Base-by-base conservation (phyloP, 305 asterid species). In the Salvia sclarea region DNA sequence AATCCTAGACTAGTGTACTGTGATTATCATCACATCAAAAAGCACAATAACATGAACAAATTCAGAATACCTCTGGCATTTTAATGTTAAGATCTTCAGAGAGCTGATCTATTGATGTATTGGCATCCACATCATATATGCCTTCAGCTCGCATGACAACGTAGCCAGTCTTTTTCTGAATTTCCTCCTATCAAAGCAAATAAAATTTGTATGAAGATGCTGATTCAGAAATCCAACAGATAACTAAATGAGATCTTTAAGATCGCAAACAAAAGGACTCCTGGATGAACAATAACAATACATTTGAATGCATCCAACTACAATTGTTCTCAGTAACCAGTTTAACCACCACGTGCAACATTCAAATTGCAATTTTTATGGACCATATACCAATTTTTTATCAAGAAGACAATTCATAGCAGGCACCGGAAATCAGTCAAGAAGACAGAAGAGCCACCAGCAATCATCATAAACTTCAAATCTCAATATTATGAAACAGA, bases 131-230 rank as follows among this genome's bases (percentile, higher is more conserved):
- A 52, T 94, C 99, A 64, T 85, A 94, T 57, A 85, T 84, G 76
- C 99, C 99, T 68, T 89, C 92, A 66, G 97, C 98, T 57, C 99
- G 92, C 98, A 94, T 91, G 73, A 94, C 97, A 56, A 94, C 70
- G 43, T 94, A 91, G 7, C 99, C 99, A 68, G 99, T 94, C 82
- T 94, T 91, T 73, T 94, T 94, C 89, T 91, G 93, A 68, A 94
- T 94, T 85, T 94, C 99, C 81, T 94, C 99, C 99, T 94, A 87
- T 52, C 72, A 72, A 60, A 8, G 52, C 64, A 74, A 74, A 66
- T 28, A 64, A n/a, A 75, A 60, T 54, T 21, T 28, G n/a, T 4
- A 13, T 45, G 4, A 61, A 38, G 47, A 22, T 18, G 28, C 40
- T 43, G 7, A 25, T 52, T 64, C 24, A 47, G 30, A 72, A 30